Evolutionary conservation across 148 eudicot genomes (phyloP).

Genomic region (Cornus florida): DNA sequence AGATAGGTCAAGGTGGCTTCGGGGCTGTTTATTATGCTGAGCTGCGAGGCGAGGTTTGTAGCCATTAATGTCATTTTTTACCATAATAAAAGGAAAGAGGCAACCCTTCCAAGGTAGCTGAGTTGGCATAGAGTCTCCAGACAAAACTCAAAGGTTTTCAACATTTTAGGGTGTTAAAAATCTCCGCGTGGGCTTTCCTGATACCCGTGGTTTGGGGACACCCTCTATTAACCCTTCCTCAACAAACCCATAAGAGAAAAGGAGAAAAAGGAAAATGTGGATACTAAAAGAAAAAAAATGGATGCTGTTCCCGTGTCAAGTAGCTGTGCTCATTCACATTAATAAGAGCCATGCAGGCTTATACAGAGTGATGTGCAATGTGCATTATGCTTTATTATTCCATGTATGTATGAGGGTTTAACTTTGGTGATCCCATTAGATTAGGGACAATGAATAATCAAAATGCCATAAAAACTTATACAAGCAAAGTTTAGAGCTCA

Average conservation of each 20-base stretch:
- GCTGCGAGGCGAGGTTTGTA: conserved; percentile 90
- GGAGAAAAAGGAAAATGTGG: not conserved
- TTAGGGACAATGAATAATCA: not conserved
- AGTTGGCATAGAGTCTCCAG: too few species aligned
- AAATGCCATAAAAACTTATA: not conserved
- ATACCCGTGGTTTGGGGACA: too few species aligned
- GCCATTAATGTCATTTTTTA: not conserved
- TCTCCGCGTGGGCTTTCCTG: too few species aligned
- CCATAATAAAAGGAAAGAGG: not conserved
- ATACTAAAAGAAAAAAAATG: not conserved
- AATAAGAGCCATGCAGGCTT: not conserved
- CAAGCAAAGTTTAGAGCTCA: not conserved
- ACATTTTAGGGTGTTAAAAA: too few species aligned
- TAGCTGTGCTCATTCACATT: not conserved
- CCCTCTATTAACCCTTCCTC: too few species aligned
- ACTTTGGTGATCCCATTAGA: not conserved
- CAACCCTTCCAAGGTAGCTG: too few species aligned
- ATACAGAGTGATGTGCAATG: not conserved
- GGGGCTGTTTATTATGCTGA: conserved; percentile 97
- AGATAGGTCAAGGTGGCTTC: conserved; percentile 95
- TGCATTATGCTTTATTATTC: conserved; percentile 3
- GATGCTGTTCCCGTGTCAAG: not conserved
- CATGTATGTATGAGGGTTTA: not conserved
- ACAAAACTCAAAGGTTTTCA: too few species aligned
- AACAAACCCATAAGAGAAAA: too few species aligned